Base-by-base conservation (phyloP, 805 yeast genomes). In the Dipodascus geniculatus region DNA sequence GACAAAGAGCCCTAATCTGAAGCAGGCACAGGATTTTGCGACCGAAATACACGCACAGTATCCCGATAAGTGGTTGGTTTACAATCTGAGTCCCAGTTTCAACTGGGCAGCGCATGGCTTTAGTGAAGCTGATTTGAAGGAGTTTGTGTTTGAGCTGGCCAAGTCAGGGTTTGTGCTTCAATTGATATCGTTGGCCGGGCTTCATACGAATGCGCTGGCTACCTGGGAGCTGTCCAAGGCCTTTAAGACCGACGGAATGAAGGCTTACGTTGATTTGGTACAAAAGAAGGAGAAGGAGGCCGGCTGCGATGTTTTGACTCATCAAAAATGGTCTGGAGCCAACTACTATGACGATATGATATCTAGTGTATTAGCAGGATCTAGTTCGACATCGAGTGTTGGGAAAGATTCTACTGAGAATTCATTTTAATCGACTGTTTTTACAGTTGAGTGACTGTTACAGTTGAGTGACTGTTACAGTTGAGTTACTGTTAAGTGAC, bases 251-350 rank as follows among this genome's bases (percentile, higher is more conserved):
- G 74, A 78, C 14, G 85, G 85, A 1, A 81, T 81, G 83, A 68
- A 71, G 57, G 82, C 83, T 0, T 79, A 79, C 57, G 82, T 79
- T 16, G 75, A 76, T 16, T 58, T 71, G 20, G 78, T 79, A 2
- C 84, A 79, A 65, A 63, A 64, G 22, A 65, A 65, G 53, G 83
- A 80, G 61, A 71, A 68, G 57, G 72, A 65, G 19, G 56, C 69
- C 3, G 68, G 70, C 2, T 74, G 80, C 57, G 83, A 79, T 58
- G 74, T 79, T 2, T 65, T 79, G 58, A 80, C 81, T 6, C 84
- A 79, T 58, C 84, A 79, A 61, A 75, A 73, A 57, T 79, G 84
- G 84, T 76, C 81, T 2, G 84, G 84, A 3, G 80, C 80, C n/a
- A 74, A 75, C 59, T 77, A 77, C 59, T 63, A 72, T 28, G 83